Conservation (phyloP, 73 alveolate species). For the Paramecium sexaurelia region DNA sequence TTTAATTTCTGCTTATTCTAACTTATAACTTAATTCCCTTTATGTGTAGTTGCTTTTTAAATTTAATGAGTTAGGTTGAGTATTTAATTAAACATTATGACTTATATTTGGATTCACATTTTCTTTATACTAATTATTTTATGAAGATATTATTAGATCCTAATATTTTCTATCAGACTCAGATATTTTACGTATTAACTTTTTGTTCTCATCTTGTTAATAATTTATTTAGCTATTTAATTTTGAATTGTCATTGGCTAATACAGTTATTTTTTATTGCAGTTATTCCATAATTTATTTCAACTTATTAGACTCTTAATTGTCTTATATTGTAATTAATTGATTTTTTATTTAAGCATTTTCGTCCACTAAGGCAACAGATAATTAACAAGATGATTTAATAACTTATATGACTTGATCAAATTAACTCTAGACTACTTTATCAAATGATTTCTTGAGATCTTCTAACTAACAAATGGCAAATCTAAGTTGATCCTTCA, state of each 20-base stretch:
- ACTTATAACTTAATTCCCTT: constrained; percentile 41
- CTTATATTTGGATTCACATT: neutral
- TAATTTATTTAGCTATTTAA: neutral
- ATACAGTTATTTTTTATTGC: neutral
- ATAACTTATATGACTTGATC: constrained; percentile 12
- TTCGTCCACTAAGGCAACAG: neutral
- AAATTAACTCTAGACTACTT: neutral
- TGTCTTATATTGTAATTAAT: neutral
- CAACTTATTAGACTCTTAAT: neutral
- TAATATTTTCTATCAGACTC: constrained; percentile 4
- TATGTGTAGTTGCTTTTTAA: neutral
- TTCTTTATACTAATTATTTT: neutral
- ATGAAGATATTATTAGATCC: neutral
- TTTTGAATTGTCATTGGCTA: constrained; percentile 16
- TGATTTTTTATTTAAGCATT: neutral
- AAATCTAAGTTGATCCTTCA: constrained; percentile 35
- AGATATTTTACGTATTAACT: neutral
- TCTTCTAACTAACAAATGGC: constrained; percentile 34
- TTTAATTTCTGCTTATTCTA: constrained; percentile 46
- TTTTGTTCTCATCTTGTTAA: neutral
- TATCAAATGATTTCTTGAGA: constrained; percentile 15
- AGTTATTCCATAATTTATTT: constrained; percentile 35
- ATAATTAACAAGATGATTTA: neutral
- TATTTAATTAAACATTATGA: neutral
- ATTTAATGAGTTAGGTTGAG: neutral